Percentiles rank a stretch among this genome's conserved stretches.
Evolutionary conservation across 1,284 basidiomycete genomes (phyloP).

Genomic region (Ganoderma leucocontextum): DNA sequence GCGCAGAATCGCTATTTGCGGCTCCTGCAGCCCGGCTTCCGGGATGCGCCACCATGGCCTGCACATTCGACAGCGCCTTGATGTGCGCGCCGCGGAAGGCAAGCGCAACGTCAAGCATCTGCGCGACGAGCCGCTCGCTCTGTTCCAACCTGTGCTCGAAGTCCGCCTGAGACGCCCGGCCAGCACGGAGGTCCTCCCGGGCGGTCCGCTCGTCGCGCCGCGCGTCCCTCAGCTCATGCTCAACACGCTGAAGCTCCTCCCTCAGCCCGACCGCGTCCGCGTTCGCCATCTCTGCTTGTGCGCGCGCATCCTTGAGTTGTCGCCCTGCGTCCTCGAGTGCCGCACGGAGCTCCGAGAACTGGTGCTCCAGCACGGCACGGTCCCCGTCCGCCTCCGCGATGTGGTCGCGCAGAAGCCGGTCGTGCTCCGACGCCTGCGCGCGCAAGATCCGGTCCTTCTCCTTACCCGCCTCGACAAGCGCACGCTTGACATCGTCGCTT

Average conservation of each 20-base stretch:
- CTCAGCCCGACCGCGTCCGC: conserved; percentile 71
- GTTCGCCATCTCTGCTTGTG: conserved; percentile 65
- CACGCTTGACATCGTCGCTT: conserved; percentile 70
- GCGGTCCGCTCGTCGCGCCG: conserved; percentile 68
- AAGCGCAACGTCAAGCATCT: conserved; percentile 78
- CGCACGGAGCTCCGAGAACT: conserved; percentile 80
- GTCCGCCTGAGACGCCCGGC: conserved; percentile 68
- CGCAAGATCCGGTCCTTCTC: conserved; percentile 82
- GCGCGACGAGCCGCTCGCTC: conserved; percentile 68
- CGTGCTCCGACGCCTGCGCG: conserved; percentile 82
- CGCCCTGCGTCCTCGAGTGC: conserved; percentile 65
- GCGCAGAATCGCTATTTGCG: conserved; percentile 51
- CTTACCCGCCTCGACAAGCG: conserved; percentile 68
- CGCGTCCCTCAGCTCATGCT: conserved; percentile 70
- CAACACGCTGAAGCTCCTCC: conserved; percentile 77
- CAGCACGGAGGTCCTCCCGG: conserved; percentile 67
- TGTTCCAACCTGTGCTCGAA: conserved; percentile 72
- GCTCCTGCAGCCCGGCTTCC: conserved; percentile 36
- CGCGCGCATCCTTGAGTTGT: conserved; percentile 66
- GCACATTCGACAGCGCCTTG: conserved; percentile 71
- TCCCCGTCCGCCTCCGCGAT: conserved; percentile 92
- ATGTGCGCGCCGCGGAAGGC: conserved; percentile 77
- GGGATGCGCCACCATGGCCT: conserved; percentile 68
- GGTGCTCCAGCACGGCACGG: conserved; percentile 87
- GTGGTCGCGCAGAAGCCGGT: conserved; percentile 85